A percentile compares a stretch with the other conserved stretches of the same genome.
Conservation (phyloP, 75 land plant species). For the Pinus albicaulis region DNA sequence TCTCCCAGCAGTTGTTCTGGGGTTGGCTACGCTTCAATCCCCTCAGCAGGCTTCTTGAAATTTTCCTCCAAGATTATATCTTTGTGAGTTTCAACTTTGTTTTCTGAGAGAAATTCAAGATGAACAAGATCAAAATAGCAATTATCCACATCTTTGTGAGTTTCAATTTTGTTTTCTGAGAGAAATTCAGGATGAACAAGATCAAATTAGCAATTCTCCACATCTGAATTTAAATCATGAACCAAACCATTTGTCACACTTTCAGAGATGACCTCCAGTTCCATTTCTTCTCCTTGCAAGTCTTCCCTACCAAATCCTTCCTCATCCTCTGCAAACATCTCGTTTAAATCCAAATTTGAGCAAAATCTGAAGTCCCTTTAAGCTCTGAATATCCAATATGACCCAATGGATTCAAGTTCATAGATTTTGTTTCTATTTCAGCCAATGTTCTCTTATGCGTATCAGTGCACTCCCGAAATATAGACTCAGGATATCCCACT, state of each 20-base stretch:
- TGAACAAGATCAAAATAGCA: neutral
- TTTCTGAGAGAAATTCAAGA: neutral
- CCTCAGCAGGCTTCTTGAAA: neutral
- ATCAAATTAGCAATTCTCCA: neutral
- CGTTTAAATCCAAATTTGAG: slow-evolving; percentile 20
- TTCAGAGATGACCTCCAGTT: slow-evolving; percentile 18
- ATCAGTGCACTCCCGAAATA: neutral
- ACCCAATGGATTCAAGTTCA: slow-evolving; percentile 7
- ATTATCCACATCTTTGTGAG: neutral
- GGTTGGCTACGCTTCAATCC: neutral
- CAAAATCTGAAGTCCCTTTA: slow-evolving; percentile 37
- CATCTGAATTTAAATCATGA: slow-evolving; percentile 5
- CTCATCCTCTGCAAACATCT: slow-evolving; percentile 9
- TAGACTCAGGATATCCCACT: neutral
- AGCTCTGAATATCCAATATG: slow-evolving; percentile 57
- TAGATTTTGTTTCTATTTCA: neutral
- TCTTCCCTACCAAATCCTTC: slow-evolving; percentile 9
- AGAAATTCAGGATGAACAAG: neutral
- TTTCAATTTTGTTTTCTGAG: neutral
- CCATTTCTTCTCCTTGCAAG: slow-evolving; percentile 5
- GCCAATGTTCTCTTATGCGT: neutral
- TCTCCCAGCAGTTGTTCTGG: neutral
- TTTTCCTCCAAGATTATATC: neutral
- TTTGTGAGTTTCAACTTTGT: neutral
- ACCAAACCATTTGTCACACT: slow-evolving; percentile 4